Base-by-base conservation (phyloP, 2,329 filamentous ascomycete genomes). In the Trichoderma afroharzianum region DNA sequence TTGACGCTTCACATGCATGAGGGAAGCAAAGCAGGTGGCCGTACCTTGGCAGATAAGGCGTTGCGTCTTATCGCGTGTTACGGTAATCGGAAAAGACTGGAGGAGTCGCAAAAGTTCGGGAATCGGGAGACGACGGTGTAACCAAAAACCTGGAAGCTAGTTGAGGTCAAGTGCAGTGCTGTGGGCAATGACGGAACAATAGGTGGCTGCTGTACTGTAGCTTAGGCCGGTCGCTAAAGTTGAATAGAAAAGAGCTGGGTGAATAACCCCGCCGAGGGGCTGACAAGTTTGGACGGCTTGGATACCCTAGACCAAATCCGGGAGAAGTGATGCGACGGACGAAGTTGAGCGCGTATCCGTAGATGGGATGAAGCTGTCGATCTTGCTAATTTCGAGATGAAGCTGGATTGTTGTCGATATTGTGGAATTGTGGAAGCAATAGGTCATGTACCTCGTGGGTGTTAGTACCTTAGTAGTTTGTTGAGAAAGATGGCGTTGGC, bases 241-340 rank as follows among this genome's bases (percentile, higher is more conserved):
- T 30, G 61, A 63, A 28, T 53, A 33, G 55, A 24, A 15, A 33
- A 59, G n/a, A 59, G 18, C 39, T 43, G 39, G 39, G n/a, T n/a
- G 57, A 33, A 33, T 12, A 43, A 71, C 68, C 68, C 68, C 68
- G 68, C 68, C 68, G 68, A 67, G 68, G 68, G 68, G 68, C 61
- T 55, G 47, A 63, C 21, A 43, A 66, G 63, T 66, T 66, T 66
- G 12, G 28, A 66, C 30, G 43, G 47, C 53, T n/a, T 68, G 33
- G 53, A 26, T 68, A 68, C 66, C 66, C 55, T 68, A 68, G 66
- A 68, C 66, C 66, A 4, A 61, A 68, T 68, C 32, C 21, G 59
- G 59, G 64, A 24, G 64, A 50, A 33, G n/a, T 32, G 36, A 18
- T 11, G n/a, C n/a, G 12, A 18, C 12, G 36, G 55, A n/a, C 9